phyloP scores from a whole-genome alignment of 768 basidiomycete species.

The Boletus sensibilis region DNA sequence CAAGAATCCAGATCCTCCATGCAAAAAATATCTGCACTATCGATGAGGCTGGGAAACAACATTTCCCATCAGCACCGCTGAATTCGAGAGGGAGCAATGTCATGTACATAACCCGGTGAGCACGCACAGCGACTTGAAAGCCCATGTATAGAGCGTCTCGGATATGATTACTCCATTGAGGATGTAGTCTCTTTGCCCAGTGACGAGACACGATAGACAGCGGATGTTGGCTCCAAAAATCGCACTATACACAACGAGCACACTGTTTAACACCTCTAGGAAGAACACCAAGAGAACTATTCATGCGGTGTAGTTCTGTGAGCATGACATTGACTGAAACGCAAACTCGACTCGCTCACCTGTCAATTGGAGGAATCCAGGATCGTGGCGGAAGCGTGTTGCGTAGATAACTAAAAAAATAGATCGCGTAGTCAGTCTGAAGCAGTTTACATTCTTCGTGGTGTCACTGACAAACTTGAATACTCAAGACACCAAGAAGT shows the following conservation, averaged over 20 bases:
- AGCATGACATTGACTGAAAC: not conserved
- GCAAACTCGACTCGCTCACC: not conserved
- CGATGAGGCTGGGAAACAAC: constrained; percentile 1
- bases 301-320: not conserved
- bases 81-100: not conserved
- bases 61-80: not conserved
- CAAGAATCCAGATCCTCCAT: constrained; percentile 10
- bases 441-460: not conserved
- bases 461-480: constrained; percentile 8
- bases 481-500: constrained; percentile 1
- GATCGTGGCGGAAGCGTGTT: constrained; percentile 3
- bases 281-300: constrained; percentile 5
- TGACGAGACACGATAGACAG: constrained; percentile 9
- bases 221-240: constrained; percentile 3
- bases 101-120: constrained; percentile 8
- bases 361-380: constrained; percentile 3
- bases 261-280: constrained; percentile 9
- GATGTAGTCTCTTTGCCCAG: constrained; percentile 7
- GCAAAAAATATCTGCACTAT: constrained; percentile 8
- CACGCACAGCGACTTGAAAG: constrained; percentile 5
- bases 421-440: not conserved
- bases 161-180: not conserved
- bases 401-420: not conserved
- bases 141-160: constrained; percentile 6
- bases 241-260: constrained; percentile 4